These are phyloP conservation scores for Zygosaccharomyces kombuchaensis DNA, from an alignment of 805 yeast species.

Conservation along the genomic window DNA sequence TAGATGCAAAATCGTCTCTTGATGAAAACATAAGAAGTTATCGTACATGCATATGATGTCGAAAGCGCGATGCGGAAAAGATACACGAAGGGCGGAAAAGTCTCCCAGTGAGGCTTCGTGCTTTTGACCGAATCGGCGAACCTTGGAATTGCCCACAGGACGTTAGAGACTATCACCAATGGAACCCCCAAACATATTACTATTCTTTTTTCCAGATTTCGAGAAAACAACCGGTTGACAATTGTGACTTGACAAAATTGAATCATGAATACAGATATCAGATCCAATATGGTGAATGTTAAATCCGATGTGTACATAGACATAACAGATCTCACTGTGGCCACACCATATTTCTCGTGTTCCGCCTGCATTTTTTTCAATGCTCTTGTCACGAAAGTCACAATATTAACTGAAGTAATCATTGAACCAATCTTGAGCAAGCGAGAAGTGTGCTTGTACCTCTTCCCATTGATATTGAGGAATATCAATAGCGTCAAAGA, in stretches of 20 bases:
- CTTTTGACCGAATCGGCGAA: conserved; percentile 15
- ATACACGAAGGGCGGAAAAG: conserved; percentile 70
- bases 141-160: conserved; percentile 61
- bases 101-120: conserved; percentile 41
- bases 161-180: conserved; percentile 52
- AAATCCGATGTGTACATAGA: conserved; percentile 41
- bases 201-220: conserved; percentile 64
- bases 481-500: conserved; percentile 59
- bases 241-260: conserved; percentile 70
- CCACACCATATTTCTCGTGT: conserved; percentile 37
- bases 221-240: conserved; percentile 58
- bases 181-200: conserved; percentile 55
- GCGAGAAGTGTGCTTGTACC: conserved; percentile 40
- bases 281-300: conserved; percentile 52
- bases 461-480: conserved; percentile 60
- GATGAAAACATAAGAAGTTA: conserved; percentile 50
- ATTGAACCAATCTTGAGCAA: conserved; percentile 41
- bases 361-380: conserved; percentile 45
- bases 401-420: conserved; percentile 52
- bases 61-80: conserved; percentile 67
- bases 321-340: conserved; percentile 23
- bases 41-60: conserved; percentile 60
- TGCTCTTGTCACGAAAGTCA: conserved; percentile 46
- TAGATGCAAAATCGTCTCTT: conserved; percentile 51
- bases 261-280: conserved; percentile 52